Base-by-base conservation (phyloP, 2,329 filamentous ascomycete genomes). In the Ophiognomonia clavigignenti-juglandacearum region DNA sequence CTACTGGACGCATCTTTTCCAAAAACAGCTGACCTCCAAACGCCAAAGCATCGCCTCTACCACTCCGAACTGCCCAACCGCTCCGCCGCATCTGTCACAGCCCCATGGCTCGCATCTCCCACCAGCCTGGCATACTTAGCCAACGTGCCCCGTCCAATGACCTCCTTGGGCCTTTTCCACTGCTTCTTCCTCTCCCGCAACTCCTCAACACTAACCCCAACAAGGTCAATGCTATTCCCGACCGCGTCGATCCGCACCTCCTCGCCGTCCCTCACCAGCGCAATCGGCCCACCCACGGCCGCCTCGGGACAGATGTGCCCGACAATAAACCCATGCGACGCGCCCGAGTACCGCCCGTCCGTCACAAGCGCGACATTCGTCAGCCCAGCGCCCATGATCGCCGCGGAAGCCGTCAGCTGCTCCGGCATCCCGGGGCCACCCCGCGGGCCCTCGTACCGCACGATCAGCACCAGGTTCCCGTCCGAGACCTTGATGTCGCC, bases 381-480 rank as follows among this genome's bases (percentile, higher is more conserved):
- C 36, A 96, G 78, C 31, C 86, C 86, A 6, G 89, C 88, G 45
- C 91, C 91, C 88, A 96, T 96, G 60, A 96, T 86, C 41, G 90
- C 88, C 0, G 88, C 89, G 45, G 81, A 87, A n/a, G 91, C 88
- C 73, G 95, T 95, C 53, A 96, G 74, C 75, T 95, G 92, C 71
- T 96, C 91, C 26, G 90, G 91, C 85, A 96, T 96, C 48, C 91
- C 91, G 1, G 91, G 91, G 0, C 91, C 91, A 55, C 91, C 91
- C 71, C 92, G 95, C 51, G 91, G 91, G 1, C 91, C 91, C 64
- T 96, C 91, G 64, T 96, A 96, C 43, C 91, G 86, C 59, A 96
- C 92, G 47, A 96, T 83, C 43, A 95, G 80, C 24, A 96, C 91
- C 1, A 91, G 84, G 68, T 95, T 93, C 67, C 95, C 87, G 54